Evolutionary conservation across 2,329 filamentous ascomycete species (phyloP), one percentile per base, ranked within the genome.

Genomic region (Apiospora marii): DNA sequence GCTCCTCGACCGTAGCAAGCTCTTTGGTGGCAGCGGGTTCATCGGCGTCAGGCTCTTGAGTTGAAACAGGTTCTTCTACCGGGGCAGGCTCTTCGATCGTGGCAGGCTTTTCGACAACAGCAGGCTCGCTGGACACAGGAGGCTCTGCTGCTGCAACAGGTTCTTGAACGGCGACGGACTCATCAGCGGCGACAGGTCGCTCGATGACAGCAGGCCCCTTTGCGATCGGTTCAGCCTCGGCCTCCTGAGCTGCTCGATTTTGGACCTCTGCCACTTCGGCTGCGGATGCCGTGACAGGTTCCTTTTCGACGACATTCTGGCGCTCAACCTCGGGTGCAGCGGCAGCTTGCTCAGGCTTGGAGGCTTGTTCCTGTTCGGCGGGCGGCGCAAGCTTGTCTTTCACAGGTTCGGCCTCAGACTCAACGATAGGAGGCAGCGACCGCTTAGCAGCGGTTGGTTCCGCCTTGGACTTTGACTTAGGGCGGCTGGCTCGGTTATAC

Each of bases 311-410:
- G 8, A 44, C 16, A 3, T n/a, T 44, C 19, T 30, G 67, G 7
- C 12, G 16, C 44, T 30, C 34, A 34, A 34, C 44, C 22, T 34
- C 67, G 10, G 43, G 12, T 16, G 67, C 14, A 41, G 72, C 27
- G 76, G 69, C 27, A 76, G 69, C 58, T 58, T 46, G 24, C 5
- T 53, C 51, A 8, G 68, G 69, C 34, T 64, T 24, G 58, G 8
- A 41, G 14, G 10, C 22, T n/a, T 70, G 68, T 34, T 69, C 24
- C 5, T 44, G 51, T 51, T 74, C 72, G 22, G 41, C 44, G 13
- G 8, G 27, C 10, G 43, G 14, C 14, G 12, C n/a, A 30, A 12
- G n/a, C 13, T 37, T 6, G 12, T 61, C 30, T 61, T 61, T 37
- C 53, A 34, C 30, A 37, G 19, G 8, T 14, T 41, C 53, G 19